Conservation (phyloP, 805 yeast species). For the Kodamaea laetipori region DNA sequence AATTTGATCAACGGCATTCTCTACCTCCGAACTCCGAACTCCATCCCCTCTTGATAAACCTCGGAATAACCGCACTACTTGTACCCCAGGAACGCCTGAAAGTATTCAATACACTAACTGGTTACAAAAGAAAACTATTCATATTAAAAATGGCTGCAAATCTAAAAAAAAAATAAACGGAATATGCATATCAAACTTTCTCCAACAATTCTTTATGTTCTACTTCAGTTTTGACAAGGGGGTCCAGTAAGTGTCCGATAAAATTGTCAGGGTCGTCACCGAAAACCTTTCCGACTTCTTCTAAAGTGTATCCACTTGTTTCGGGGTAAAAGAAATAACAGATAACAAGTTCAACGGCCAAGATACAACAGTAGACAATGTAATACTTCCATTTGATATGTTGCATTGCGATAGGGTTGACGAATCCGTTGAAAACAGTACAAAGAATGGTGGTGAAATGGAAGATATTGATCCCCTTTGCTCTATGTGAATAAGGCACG, state of each 20-base stretch:
- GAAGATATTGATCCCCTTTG: constrained; percentile 42
- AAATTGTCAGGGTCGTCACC: constrained; percentile 32
- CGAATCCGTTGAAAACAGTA: constrained; percentile 26
- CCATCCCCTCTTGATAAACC: too few species aligned
- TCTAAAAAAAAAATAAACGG: not conserved
- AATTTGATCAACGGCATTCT: too few species aligned
- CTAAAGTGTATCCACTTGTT: constrained; percentile 45
- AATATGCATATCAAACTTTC: not conserved
- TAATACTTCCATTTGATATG: constrained; percentile 47
- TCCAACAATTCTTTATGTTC: constrained; percentile 5
- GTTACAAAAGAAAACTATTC: too few species aligned
- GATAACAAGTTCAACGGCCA: constrained; percentile 30
- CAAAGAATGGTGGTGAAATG: constrained; percentile 22
- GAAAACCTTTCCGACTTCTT: constrained; percentile 45
- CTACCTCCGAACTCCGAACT: too few species aligned
- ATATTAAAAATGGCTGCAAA: not conserved
- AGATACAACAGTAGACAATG: constrained; percentile 38
- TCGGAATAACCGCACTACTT: too few species aligned
- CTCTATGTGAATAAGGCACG: constrained; percentile 40
- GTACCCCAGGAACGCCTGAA: too few species aligned
- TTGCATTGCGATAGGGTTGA: constrained; percentile 39
- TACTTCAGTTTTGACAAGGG: not conserved
- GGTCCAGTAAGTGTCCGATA: constrained; percentile 8
- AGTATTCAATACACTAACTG: too few species aligned
- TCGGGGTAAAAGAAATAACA: constrained; percentile 42